These are phyloP conservation scores for Thuidium tamariscinum DNA, from an alignment of 225 moss, liverwort and hornwort species.

Conservation along the genomic window DNA sequence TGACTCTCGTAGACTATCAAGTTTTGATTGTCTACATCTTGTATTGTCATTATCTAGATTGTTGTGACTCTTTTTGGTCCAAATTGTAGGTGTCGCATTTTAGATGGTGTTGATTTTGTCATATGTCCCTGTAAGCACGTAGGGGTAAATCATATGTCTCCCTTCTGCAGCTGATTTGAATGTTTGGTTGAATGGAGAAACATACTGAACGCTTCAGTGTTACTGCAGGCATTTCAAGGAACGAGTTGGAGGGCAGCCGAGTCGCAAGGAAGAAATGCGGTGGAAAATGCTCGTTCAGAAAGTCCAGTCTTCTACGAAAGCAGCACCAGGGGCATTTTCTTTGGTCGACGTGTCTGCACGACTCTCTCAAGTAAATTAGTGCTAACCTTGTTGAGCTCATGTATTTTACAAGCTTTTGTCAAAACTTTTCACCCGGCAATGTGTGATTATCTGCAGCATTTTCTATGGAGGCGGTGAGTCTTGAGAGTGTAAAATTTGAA, in stretches of 20 bases:
- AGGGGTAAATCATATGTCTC: background rate
- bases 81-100: background rate
- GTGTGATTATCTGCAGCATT: background rate
- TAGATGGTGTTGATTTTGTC: background rate
- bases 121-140: background rate
- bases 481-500: background rate
- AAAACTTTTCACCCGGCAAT: background rate
- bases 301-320: conserved; percentile 42
- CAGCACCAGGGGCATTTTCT: conserved; percentile 29
- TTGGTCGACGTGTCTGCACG: conserved; percentile 36
- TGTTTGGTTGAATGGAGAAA: background rate
- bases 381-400: background rate
- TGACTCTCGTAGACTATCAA: background rate
- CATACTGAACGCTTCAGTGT: background rate
- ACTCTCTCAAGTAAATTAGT: conserved; percentile 21
- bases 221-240: conserved; percentile 48
- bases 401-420: background rate
- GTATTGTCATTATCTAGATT: background rate
- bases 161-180: background rate
- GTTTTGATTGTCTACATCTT: background rate
- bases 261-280: conserved; percentile 41
- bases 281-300: conserved; percentile 57
- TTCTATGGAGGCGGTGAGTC: background rate
- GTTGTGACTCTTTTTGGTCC: background rate
- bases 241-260: conserved; percentile 35